Conservation (phyloP, 148 eudicot species). For the Fagopyrum esculentum region DNA sequence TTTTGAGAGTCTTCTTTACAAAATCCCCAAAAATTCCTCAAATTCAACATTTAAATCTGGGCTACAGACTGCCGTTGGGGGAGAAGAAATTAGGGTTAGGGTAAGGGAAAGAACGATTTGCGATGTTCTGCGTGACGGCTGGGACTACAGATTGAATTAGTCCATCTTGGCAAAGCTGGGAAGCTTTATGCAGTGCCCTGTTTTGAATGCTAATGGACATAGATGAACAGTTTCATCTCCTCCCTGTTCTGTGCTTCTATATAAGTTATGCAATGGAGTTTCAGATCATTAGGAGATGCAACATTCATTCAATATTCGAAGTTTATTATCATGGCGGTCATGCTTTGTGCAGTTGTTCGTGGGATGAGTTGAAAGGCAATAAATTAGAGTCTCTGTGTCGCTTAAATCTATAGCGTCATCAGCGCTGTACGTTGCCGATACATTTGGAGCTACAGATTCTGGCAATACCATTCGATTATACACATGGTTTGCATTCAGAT, state of each 20-base stretch:
- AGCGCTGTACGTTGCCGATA: slow-evolving; percentile 27
- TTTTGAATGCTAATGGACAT: slow-evolving; percentile 12
- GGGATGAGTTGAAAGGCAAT: neutral
- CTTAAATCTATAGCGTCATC: neutral
- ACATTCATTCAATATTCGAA: neutral
- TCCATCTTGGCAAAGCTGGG: slow-evolving; percentile 12
- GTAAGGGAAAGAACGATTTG: too few relatives aligned
- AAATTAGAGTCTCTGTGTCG: slow-evolving; percentile 7
- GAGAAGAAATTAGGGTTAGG: too few relatives aligned
- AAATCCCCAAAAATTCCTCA: too few relatives aligned
- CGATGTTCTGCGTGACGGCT: too few relatives aligned
- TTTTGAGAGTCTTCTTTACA: too few relatives aligned
- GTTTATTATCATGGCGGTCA: too few relatives aligned
- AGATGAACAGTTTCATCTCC: neutral
- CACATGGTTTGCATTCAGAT: slow-evolving; percentile 23
- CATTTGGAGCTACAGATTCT: slow-evolving; percentile 22
- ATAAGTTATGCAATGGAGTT: neutral
- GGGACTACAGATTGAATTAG: neutral
- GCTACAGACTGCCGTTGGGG: too few relatives aligned
- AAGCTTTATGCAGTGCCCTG: neutral
- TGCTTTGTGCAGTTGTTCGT: neutral
- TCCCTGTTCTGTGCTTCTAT: neutral
- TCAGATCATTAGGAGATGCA: slow-evolving; percentile 9
- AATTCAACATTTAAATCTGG: too few relatives aligned
- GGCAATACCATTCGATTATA: slow-evolving; percentile 16